phyloP scores from a whole-genome alignment of 2,329 filamentous ascomycete genomes.

The Fusarium hainanense region DNA sequence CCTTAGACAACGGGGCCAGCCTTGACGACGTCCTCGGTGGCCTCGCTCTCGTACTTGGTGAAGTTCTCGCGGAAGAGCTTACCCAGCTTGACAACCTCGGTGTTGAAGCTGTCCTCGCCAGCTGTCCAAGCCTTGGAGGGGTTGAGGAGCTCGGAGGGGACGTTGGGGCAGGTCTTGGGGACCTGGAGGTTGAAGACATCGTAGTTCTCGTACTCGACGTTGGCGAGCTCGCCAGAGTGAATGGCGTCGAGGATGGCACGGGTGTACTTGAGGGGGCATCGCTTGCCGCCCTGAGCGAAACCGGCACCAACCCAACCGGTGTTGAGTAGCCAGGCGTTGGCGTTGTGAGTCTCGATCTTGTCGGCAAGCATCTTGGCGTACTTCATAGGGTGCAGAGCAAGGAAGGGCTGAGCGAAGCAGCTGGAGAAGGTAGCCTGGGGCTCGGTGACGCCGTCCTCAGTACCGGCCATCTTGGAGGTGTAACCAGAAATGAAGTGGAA shows the following conservation, averaged over 20 bases:
- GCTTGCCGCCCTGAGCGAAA: slow-evolving; percentile 90
- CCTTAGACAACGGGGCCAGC: slow-evolving; percentile 63
- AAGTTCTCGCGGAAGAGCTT: slow-evolving; percentile 96
- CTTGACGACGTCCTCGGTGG: slow-evolving; percentile 81
- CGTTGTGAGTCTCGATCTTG: slow-evolving; percentile 95
- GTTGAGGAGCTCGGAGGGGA: slow-evolving; percentile 93
- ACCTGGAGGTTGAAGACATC: slow-evolving; percentile 96
- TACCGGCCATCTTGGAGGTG: slow-evolving; percentile 99
- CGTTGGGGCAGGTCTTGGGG: slow-evolving; percentile 89
- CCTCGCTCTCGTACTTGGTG: slow-evolving; percentile 90
- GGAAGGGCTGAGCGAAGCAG: slow-evolving; percentile 99
- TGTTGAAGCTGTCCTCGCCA: slow-evolving; percentile 81
- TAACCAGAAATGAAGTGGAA: slow-evolving; percentile 99
- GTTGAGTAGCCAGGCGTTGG: slow-evolving; percentile 98
- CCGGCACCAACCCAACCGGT: slow-evolving; percentile 97
- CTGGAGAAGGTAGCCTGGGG: slow-evolving; percentile 99
- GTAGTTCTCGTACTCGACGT: slow-evolving; percentile 93
- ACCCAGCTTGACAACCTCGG: slow-evolving; percentile 91
- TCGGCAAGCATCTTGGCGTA: slow-evolving; percentile 98
- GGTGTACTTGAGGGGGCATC: slow-evolving; percentile 98
- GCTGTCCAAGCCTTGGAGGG: slow-evolving; percentile 92
- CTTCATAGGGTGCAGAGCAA: slow-evolving; percentile 98
- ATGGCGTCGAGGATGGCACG: slow-evolving; percentile 98
- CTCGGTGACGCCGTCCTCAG: slow-evolving; percentile 95
- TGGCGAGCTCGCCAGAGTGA: slow-evolving; percentile 94